Evolutionary conservation across 192 early-diverging fungal species (phyloP), one percentile per base, ranked within the genome.

Genomic region (Backusella mclennaniae): DNA sequence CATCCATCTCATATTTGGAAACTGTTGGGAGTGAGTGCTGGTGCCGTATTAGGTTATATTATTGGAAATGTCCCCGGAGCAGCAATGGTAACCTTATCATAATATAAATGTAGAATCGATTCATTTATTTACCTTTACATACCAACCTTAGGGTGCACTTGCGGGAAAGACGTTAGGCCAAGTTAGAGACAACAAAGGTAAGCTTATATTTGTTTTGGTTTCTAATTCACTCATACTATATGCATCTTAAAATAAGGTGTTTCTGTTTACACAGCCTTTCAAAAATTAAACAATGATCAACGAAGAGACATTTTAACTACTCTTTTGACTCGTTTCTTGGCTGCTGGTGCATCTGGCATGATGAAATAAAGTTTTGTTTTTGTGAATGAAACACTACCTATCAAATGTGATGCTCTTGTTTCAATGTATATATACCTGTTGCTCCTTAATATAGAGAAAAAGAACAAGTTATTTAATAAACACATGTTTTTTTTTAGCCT

Each of bases 111-210:
- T 63, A 63, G 21, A 36, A 36, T 67, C 8, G 35, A 35, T 35
- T 31, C 21, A 15, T 38, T 14, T 26, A 44, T 44, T 17, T 71
- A 17, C 33, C 33, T 33, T 33, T 33, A 33, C 33, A 33, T 33
- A 33, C 3, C 33, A 17, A 33, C 11, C 19, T 46, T 80, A 86
- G 85, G 89, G 92, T 69, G 91, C 81, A 21, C 84, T 86, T 69
- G 89, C 85, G 11, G 92, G 91, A 19, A 85, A 83, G 39, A 85
- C 86, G 56, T 74, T 94, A 12, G 92, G 92, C 19, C 73, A 84
- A 31, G 84, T 94, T 52, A 84, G 92, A 21, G 92, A 94, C 71
- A 70, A 82, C 41, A 92, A 91, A 38, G 69, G 69, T 71, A 71
- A 21, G 11, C 53, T 26, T 59, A 9, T 23, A 11, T 59, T 59